Percentiles rank a stretch among this genome's conserved stretches.
phyloP scores from a whole-genome alignment of 352 stramenopile genomes.

The Plasmopara muralis region DNA sequence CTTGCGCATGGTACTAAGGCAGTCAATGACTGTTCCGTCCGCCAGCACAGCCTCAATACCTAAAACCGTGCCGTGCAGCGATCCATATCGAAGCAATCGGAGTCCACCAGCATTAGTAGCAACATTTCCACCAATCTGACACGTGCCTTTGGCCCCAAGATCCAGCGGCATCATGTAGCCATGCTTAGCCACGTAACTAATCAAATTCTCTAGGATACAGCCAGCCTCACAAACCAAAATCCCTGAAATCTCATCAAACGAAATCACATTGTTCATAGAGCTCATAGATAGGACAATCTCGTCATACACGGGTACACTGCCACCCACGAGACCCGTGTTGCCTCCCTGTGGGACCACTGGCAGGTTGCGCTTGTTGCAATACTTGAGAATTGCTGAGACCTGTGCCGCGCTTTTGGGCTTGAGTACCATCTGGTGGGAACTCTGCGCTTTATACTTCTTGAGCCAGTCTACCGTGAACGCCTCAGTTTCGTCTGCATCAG shows the following conservation, averaged over 20 bases:
- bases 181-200: conserved; percentile 79
- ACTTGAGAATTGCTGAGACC: conserved; percentile 85
- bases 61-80: conserved; percentile 91
- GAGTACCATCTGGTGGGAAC: conserved; percentile 70
- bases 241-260: conserved; percentile 83
- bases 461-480: conserved; percentile 80
- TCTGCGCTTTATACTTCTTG: conserved; percentile 72
- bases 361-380: conserved; percentile 88
- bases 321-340: conserved; percentile 96
- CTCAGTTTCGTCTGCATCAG: conserved; percentile 55
- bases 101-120: conserved; percentile 94
- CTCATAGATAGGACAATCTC: conserved; percentile 93
- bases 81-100: conserved; percentile 91
- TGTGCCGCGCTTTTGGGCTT: conserved; percentile 83
- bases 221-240: conserved; percentile 87
- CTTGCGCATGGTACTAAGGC: conserved; percentile 91
- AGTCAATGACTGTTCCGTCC: conserved; percentile 87
- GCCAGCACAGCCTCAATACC: conserved; percentile 93
- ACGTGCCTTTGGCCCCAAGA: conserved; percentile 96
- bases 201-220: conserved; percentile 91
- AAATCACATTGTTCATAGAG: conserved; percentile 89
- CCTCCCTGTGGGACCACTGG: conserved; percentile 93
- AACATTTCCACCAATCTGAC: conserved; percentile 96
- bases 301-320: conserved; percentile 82
- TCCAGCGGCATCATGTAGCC: conserved; percentile 93